These are phyloP conservation scores for Fusarium sp. DNA, from an alignment of 2,329 filamentous ascomycete species.

Conservation along the genomic window DNA sequence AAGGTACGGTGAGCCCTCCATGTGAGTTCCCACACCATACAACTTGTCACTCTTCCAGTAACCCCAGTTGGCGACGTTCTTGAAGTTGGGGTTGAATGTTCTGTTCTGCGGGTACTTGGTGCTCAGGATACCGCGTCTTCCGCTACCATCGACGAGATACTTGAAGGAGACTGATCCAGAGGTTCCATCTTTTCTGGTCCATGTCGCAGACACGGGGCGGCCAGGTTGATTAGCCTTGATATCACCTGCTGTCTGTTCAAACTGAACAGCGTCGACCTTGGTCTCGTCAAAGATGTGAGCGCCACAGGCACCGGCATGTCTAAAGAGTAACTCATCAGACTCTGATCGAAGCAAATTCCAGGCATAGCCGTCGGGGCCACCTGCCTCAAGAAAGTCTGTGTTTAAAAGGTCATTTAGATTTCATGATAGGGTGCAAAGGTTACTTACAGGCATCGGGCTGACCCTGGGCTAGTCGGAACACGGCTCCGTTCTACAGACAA, in stretches of 20 bases:
- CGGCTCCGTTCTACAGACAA: background rate
- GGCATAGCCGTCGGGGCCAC: conserved; percentile 53
- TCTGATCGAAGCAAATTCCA: conserved; percentile 63
- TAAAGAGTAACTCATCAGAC: conserved; percentile 58
- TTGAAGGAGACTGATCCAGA: conserved; percentile 57
- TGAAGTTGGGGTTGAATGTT: conserved; percentile 58
- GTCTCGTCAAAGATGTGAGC: conserved; percentile 56
- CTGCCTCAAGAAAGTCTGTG: conserved; percentile 57
- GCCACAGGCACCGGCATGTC: conserved; percentile 54
- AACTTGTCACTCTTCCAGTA: conserved; percentile 56
- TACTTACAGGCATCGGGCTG: conserved; percentile 1
- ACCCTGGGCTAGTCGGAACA: background rate
- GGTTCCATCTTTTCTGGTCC: conserved; percentile 49
- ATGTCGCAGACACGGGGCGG: conserved; percentile 52
- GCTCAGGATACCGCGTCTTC: conserved; percentile 57
- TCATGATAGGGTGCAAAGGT: background rate
- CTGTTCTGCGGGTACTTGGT: conserved; percentile 64
- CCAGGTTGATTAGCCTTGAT: conserved; percentile 36
- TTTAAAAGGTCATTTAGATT: conserved; percentile 26
- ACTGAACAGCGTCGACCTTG: conserved; percentile 51
- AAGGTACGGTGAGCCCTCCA: conserved; percentile 56
- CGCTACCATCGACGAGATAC: conserved; percentile 62
- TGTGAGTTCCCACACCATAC: conserved; percentile 51
- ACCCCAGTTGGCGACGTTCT: conserved; percentile 63
- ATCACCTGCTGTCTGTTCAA: conserved; percentile 29